Percentiles rank a stretch among this genome's conserved stretches.
phyloP scores from a whole-genome alignment of 805 yeast genomes.

The Hanseniaspora guilliermondii region DNA sequence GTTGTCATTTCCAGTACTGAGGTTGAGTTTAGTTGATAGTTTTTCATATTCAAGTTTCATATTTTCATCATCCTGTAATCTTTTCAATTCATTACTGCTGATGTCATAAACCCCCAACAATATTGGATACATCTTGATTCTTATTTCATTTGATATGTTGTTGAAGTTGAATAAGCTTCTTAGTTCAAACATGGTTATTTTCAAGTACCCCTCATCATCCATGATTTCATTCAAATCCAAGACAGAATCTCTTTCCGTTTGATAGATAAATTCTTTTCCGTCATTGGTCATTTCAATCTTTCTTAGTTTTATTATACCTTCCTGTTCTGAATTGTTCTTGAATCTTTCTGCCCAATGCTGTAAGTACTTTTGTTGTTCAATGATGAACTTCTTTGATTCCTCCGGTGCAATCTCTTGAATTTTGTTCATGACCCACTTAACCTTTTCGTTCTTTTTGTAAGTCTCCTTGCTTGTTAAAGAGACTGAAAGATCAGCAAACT shows the following conservation, averaged over 20 bases:
- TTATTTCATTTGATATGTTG: conserved; percentile 36
- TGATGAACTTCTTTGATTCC: conserved; percentile 38
- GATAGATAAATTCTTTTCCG: neutral
- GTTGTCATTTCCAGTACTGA: conserved; percentile 33
- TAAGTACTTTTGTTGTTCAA: conserved; percentile 8
- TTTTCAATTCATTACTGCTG: conserved; percentile 64
- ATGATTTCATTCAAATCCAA: conserved; percentile 21
- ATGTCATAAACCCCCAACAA: conserved; percentile 76
- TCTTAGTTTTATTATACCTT: neutral
- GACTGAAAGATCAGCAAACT: conserved; percentile 65
- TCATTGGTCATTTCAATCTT: neutral
- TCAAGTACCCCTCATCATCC: conserved; percentile 63
- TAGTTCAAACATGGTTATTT: conserved; percentile 54
- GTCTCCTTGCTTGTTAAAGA: conserved; percentile 19
- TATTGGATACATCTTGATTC: conserved; percentile 78
- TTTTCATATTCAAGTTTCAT: conserved; percentile 45
- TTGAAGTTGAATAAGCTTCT: conserved; percentile 3
- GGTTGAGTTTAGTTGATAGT: neutral
- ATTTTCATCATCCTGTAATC: conserved; percentile 45
- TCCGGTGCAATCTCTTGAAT: conserved; percentile 52
- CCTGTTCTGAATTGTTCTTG: neutral
- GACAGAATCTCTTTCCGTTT: neutral
- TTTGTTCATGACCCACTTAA: conserved; percentile 46
- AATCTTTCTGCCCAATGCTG: conserved; percentile 5
- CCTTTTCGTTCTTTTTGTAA: conserved; percentile 19